Evolutionary conservation across 1,139 yeast genomes (phyloP).

Genomic region (Yamadazyma taylorii): DNA sequence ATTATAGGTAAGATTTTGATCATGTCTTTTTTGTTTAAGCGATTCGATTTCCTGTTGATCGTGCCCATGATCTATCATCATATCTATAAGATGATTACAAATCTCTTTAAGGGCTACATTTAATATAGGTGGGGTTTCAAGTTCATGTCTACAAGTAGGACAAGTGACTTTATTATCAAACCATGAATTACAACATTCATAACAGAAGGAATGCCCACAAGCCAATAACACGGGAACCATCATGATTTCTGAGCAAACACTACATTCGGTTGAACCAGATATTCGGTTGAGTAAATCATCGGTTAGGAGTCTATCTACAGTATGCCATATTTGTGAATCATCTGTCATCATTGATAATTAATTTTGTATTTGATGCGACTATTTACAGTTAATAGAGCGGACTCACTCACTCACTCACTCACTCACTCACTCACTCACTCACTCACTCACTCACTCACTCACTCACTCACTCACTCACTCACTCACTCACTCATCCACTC

Average conservation of each 20-base stretch:
- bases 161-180: constrained; percentile 49
- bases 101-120: constrained; percentile 45
- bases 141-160: constrained; percentile 53
- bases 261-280: constrained; percentile 33
- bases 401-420: no score
- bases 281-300: constrained; percentile 8
- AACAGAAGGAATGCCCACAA: constrained; percentile 50
- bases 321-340: constrained; percentile 6
- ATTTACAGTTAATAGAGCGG: no score
- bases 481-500: no score
- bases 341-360: neutral
- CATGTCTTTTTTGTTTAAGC: constrained; percentile 23
- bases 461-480: no score
- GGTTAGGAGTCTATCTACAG: constrained; percentile 8
- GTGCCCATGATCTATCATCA: constrained; percentile 26
- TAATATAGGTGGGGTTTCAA: constrained; percentile 43
- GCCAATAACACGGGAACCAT: constrained; percentile 41
- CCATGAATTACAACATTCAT: constrained; percentile 53
- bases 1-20: constrained; percentile 32
- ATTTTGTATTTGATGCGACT: neutral
- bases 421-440: no score
- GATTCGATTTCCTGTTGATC: constrained; percentile 21
- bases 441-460: no score
- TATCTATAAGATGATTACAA: constrained; percentile 29
- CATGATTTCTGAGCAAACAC: constrained; percentile 47